Evolutionary conservation across 2,329 filamentous ascomycete species (phyloP), one percentile per base, ranked within the genome.

Genomic region (Epichloe sibirici): DNA sequence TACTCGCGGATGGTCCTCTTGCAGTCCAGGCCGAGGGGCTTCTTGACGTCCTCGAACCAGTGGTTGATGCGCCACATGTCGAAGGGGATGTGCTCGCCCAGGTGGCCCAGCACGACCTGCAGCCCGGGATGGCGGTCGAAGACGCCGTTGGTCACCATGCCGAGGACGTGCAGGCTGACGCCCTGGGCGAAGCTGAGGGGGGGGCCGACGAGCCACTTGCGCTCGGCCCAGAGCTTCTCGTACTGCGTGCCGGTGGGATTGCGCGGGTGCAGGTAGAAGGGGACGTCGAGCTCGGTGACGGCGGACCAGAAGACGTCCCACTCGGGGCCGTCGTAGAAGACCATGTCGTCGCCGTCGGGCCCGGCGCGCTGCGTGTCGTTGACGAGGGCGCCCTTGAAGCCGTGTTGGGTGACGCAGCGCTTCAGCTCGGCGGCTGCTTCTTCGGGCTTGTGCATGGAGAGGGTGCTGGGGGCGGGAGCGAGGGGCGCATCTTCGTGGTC

Each of bases 301-400:
- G 74, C 75, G 12, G 70, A 61, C 81, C 81, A 85, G 71, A 85
- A 84, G 23, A 74, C 63, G 57, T 82, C 78, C 72, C 76, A 86
- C 55, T 77, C 73, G 0, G 75, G 71, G 8, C 73, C 68, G 60
- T 85, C 82, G 66, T 84, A 85, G 67, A 83, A 85, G 62, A 84
- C 68, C 70, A 81, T 77, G 25, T 74, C 74, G 52, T 82, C 78
- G 39, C 79, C 80, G 53, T 82, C 76, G 0, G 67, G 56, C 3
- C 79, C 79, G 15, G 77, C 72, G 31, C 76, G 74, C 60, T 85
- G 82, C 2, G 74, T 78, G 61, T 83, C 78, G 59, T 82, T 82
- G 45, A 85, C 72, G 4, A 85, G 66, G 3, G 74, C 79, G 3
- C 82, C 81, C 55, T 79, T 74, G 68, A 85, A 84, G n/a, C 80